Percentiles rank a stretch among this genome's conserved stretches.
phyloP scores from a whole-genome alignment of 495 filamentous ascomycete genomes.

The Penicillium canescens region DNA sequence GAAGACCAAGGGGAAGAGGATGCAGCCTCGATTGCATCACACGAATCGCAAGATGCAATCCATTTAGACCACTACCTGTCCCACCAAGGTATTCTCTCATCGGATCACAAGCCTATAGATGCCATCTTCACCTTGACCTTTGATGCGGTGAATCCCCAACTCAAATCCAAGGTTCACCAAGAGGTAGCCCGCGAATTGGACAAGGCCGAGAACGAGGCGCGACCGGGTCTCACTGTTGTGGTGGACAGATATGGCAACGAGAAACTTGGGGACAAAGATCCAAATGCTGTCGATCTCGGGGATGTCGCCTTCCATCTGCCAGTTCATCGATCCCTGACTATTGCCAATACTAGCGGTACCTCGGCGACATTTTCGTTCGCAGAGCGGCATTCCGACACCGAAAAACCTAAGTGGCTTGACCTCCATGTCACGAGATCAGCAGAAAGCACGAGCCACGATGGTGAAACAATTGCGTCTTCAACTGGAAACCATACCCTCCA shows the following conservation, averaged over 20 bases:
- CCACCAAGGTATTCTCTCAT: conserved; percentile 84
- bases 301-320: conserved; percentile 65
- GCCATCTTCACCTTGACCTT: conserved; percentile 79
- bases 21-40: conserved; percentile 15
- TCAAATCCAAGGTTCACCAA: conserved; percentile 79
- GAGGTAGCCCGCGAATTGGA: conserved; percentile 89
- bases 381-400: conserved; percentile 57
- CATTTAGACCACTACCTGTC: conserved; percentile 77
- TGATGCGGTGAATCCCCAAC: conserved; percentile 77
- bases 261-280: conserved; percentile 34
- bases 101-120: conserved; percentile 91
- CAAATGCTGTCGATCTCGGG: conserved; percentile 73
- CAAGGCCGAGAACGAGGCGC: conserved; percentile 86
- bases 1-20: conserved; percentile 23
- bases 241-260: conserved; percentile 59
- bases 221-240: conserved; percentile 82
- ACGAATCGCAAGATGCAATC: conserved; percentile 47
- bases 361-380: conserved; percentile 75
- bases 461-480: conserved; percentile 27
- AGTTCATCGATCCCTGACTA: conserved; percentile 65
- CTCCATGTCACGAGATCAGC: conserved; percentile 58
- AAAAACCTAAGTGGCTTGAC: conserved; percentile 63
- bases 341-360: conserved; percentile 88
- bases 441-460: conserved; percentile 27
- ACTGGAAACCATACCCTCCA: conserved; percentile 59